phyloP scores from a whole-genome alignment of 140 eudicot species.

The Anethum foeniculum region DNA sequence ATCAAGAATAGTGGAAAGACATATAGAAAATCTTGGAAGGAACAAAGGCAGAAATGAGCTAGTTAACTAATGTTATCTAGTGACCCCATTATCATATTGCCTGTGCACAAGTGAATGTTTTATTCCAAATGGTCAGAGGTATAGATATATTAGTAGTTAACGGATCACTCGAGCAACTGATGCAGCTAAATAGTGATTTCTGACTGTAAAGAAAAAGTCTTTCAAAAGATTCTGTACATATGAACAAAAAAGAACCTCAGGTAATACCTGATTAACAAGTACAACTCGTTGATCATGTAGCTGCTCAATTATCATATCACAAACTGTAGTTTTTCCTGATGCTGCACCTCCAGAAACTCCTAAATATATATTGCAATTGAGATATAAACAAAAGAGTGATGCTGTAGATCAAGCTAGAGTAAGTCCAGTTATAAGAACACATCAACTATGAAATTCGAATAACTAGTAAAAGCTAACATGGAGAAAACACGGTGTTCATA shows the following conservation, averaged over 20 bases:
- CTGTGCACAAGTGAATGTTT: background rate
- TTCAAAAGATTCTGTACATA: background rate
- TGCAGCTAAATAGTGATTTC: background rate
- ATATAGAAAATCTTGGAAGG: background rate
- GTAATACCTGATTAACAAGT: slow-evolving; percentile 79
- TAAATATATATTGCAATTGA: slow-evolving; percentile 11
- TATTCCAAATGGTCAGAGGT: background rate
- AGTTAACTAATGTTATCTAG: background rate
- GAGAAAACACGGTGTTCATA: background rate
- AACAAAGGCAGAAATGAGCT: background rate
- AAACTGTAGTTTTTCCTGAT: slow-evolving; percentile 93
- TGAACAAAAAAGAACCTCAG: background rate
- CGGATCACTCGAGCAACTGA: background rate
- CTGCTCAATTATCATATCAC: slow-evolving; percentile 97
- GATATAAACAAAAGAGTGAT: background rate
- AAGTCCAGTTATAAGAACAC: background rate
- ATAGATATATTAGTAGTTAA: background rate
- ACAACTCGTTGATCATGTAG: slow-evolving; percentile 98
- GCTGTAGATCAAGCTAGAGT: background rate
- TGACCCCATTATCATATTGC: background rate
- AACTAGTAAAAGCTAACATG: background rate
- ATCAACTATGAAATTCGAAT: background rate
- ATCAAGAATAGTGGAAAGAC: background rate
- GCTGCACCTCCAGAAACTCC: slow-evolving; percentile 99
- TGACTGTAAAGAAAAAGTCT: background rate